Conservation (phyloP, 371 early-diverging fungal genomes). For the Coemansia sp. region DNA sequence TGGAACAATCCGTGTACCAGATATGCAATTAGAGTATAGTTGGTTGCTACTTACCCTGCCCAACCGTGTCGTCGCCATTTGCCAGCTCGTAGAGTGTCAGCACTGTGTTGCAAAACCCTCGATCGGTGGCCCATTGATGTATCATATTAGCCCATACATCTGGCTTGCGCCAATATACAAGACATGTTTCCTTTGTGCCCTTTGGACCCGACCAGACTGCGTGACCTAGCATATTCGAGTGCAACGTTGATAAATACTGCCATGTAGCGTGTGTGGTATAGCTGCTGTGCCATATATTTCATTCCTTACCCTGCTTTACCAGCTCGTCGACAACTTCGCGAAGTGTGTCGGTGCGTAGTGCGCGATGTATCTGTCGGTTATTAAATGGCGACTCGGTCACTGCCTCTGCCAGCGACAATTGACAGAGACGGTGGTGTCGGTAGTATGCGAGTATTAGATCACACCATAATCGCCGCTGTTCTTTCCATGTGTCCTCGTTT, state of each 20-base stretch:
- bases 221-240: constrained; percentile 51
- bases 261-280: neutral
- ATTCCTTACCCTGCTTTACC: constrained; percentile 56
- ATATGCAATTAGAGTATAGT: too few species aligned
- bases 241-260: neutral
- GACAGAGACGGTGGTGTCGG: constrained; percentile 61
- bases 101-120: constrained; percentile 74
- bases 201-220: constrained; percentile 73
- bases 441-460: constrained; percentile 71
- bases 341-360: constrained; percentile 56
- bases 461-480: constrained; percentile 78
- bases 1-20: neutral
- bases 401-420: constrained; percentile 65
- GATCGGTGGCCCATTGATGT: constrained; percentile 69
- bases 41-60: constrained; percentile 14
- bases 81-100: constrained; percentile 81
- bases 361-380: constrained; percentile 66
- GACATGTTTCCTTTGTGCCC: constrained; percentile 59
- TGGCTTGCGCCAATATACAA: constrained; percentile 83
- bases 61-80: constrained; percentile 63
- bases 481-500: constrained; percentile 76
- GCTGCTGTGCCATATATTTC: constrained; percentile 46
- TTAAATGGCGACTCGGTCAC: constrained; percentile 62
- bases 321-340: constrained; percentile 72
- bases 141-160: constrained; percentile 85